Percentiles rank a stretch among this genome's conserved stretches.
Conservation (phyloP, 176 grass and related monocot species). For the Saccharum officinarum region DNA sequence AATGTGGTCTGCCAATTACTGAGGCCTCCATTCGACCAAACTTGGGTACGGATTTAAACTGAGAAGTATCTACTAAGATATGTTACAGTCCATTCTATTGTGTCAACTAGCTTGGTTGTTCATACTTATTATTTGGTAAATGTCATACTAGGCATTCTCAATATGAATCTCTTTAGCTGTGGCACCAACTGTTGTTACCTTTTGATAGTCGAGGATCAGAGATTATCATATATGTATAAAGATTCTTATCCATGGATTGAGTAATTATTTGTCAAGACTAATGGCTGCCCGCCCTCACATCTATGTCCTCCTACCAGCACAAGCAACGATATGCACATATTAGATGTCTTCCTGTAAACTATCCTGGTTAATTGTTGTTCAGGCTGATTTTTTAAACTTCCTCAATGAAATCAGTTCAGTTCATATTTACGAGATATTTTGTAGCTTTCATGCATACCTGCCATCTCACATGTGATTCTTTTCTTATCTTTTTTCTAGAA, state of each 20-base stretch:
- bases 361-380: not conserved
- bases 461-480: not conserved
- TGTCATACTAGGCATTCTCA: not conserved
- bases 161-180: not conserved
- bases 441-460: constrained; percentile 10
- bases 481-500: constrained; percentile 4
- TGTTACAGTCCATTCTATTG: not conserved
- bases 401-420: not conserved
- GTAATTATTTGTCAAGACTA: not conserved
- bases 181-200: not conserved
- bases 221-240: not conserved
- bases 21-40: constrained; percentile 66
- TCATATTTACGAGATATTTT: not conserved
- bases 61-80: not conserved
- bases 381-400: not conserved
- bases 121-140: not conserved
- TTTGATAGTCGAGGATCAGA: not conserved
- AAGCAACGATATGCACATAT: not conserved
- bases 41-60: constrained; percentile 50
- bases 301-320: not conserved
- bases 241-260: not conserved
- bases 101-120: not conserved
- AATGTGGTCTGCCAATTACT: constrained; percentile 60
- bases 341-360: not conserved
- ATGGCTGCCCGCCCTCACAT: not conserved